Percentiles rank a stretch among this genome's conserved stretches.
phyloP scores from a whole-genome alignment of 345 rosid genomes.

The Lepidium sativum region DNA sequence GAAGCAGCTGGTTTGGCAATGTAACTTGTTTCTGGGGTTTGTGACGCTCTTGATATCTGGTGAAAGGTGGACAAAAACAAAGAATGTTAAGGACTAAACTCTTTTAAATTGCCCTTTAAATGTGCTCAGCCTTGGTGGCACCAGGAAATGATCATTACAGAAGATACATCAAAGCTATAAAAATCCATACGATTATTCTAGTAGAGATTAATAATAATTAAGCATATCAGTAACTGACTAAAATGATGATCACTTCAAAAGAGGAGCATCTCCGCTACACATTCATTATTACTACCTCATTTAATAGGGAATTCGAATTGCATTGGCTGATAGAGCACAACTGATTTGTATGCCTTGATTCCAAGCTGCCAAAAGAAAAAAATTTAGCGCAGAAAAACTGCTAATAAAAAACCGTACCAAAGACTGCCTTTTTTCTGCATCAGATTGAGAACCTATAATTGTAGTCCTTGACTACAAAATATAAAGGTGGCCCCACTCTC shows the following conservation, averaged over 20 bases:
- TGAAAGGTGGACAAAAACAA: slow-evolving; percentile 3
- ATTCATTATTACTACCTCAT: slow-evolving; percentile 46
- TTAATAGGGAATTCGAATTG: slow-evolving; percentile 75
- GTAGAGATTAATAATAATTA: neutral
- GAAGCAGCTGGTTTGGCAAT: slow-evolving; percentile 99
- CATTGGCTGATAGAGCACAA: slow-evolving; percentile 92
- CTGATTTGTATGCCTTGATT: slow-evolving; percentile 75
- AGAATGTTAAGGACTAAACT: neutral
- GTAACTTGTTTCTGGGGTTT: slow-evolving; percentile 63
- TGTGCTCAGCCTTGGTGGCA: slow-evolving; percentile 6
- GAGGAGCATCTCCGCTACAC: neutral
- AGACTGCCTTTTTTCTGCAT: neutral
- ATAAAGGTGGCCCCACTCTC: slow-evolving; percentile 90
- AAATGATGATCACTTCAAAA: neutral
- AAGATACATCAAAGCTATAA: slow-evolving; percentile 10
- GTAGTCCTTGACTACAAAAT: slow-evolving; percentile 91
- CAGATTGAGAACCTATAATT: slow-evolving; percentile 64
- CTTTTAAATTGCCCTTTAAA: neutral
- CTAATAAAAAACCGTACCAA: neutral
- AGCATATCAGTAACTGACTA: slow-evolving; percentile 1
- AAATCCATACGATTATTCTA: slow-evolving; percentile 7
- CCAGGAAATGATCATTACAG: slow-evolving; percentile 10
- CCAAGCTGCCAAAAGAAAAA: slow-evolving; percentile 44
- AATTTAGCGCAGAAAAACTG: slow-evolving; percentile 22
- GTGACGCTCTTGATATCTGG: slow-evolving; percentile 85